Percentiles rank a stretch among this genome's conserved stretches.
Conservation (phyloP, 2,329 filamentous ascomycete species). For the Penicillium olsonii region DNA sequence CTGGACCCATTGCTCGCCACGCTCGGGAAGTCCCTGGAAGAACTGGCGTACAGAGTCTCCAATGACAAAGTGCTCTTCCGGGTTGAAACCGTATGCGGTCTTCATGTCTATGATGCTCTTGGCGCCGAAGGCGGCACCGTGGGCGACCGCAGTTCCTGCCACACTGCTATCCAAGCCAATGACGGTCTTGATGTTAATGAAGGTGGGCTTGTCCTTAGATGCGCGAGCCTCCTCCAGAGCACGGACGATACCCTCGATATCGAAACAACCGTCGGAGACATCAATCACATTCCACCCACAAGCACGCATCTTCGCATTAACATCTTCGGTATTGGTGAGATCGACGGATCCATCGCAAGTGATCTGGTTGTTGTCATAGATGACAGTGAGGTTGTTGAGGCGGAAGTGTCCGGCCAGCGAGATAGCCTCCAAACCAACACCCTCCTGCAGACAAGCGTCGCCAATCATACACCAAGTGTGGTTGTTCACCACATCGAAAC, state of each 20-base stretch:
- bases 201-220: slow-evolving; percentile 54
- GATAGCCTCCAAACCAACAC: slow-evolving; percentile 57
- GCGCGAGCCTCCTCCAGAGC: slow-evolving; percentile 50
- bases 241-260: slow-evolving; percentile 51
- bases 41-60: slow-evolving; percentile 52
- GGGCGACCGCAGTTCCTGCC: slow-evolving; percentile 53
- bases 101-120: slow-evolving; percentile 60
- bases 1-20: slow-evolving; percentile 50
- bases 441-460: slow-evolving; percentile 59
- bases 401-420: slow-evolving; percentile 56
- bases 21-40: slow-evolving; percentile 51
- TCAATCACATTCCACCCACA: slow-evolving; percentile 60
- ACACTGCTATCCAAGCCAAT: slow-evolving; percentile 55
- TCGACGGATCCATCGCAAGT: slow-evolving; percentile 60
- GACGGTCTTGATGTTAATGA: slow-evolving; percentile 60
- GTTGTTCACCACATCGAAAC: slow-evolving; percentile 52
- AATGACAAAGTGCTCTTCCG: slow-evolving; percentile 51
- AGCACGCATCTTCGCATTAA: slow-evolving; percentile 60
- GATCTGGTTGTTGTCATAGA: slow-evolving; percentile 62
- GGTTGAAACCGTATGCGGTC: slow-evolving; percentile 51
- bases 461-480: slow-evolving; percentile 60
- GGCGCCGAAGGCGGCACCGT: slow-evolving; percentile 59
- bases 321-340: slow-evolving; percentile 55
- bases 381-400: slow-evolving; percentile 57
- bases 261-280: slow-evolving; percentile 55